Evolutionary conservation across 495 filamentous ascomycete genomes (phyloP).

Genomic region (Hypoxylon crocopeplum): DNA sequence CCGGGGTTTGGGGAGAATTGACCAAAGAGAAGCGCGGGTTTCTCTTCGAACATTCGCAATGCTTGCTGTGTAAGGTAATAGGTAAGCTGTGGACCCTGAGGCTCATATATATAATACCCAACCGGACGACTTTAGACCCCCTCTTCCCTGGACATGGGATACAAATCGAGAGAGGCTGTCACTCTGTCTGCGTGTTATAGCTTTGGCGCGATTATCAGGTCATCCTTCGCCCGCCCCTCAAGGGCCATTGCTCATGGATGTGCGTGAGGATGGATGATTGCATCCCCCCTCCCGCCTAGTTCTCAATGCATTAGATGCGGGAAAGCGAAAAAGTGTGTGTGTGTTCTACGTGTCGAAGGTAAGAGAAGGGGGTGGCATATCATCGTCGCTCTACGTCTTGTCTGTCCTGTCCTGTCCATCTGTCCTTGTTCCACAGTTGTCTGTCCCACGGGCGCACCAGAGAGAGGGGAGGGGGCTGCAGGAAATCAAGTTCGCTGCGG

Average conservation of each 20-base stretch:
- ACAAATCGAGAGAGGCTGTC: too few species aligned
- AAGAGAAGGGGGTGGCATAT: constrained; percentile 15
- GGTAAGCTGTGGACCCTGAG: constrained; percentile 20
- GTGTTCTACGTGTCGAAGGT: background rate
- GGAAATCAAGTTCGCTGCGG: constrained; percentile 34
- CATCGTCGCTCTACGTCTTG: constrained; percentile 7
- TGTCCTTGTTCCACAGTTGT: constrained; percentile 28
- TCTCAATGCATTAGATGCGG: constrained; percentile 15
- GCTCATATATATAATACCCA: constrained; percentile 32
- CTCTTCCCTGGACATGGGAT: constrained; percentile 1
- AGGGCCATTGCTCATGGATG: background rate
- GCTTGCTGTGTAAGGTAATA: too few species aligned
- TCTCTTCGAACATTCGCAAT: too few species aligned
- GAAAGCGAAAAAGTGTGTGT: constrained; percentile 12
- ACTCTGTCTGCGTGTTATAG: too few species aligned
- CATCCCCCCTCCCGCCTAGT: constrained; percentile 18
- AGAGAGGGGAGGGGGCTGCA: constrained; percentile 23
- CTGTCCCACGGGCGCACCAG: constrained; percentile 19
- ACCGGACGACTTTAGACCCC: background rate
- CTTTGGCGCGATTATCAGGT: background rate
- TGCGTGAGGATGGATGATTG: constrained; percentile 25
- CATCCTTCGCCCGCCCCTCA: background rate
- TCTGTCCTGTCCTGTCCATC: constrained; percentile 7
- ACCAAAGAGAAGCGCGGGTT: too few species aligned
- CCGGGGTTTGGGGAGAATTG: too few species aligned